Percentiles rank a stretch among this genome's conserved stretches.
Evolutionary conservation across 2,329 filamentous ascomycete species (phyloP).

Genomic region (Cryphonectria carpinicola): DNA sequence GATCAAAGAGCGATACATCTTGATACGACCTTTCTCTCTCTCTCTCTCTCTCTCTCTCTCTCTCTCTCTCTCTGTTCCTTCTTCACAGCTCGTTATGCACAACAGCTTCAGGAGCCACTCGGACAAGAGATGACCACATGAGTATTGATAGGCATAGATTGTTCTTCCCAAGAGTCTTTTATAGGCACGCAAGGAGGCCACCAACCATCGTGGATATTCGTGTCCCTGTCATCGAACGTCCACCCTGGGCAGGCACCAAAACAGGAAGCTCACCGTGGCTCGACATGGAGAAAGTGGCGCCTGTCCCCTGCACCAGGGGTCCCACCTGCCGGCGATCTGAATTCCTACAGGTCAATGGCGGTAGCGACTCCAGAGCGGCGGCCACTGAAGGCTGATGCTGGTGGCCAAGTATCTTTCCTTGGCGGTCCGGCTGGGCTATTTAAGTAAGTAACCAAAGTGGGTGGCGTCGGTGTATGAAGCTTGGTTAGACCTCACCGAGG

Average conservation of each 20-base stretch:
- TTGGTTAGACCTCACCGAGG: neutral
- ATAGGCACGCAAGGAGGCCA: neutral
- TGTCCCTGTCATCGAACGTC: neutral
- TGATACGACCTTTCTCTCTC: neutral
- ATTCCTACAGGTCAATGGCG: constrained; percentile 11
- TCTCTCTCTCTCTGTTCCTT: neutral
- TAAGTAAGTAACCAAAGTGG: neutral
- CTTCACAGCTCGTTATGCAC: neutral
- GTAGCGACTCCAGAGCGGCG: constrained; percentile 3
- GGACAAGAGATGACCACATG: neutral
- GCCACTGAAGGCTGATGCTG: neutral
- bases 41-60: neutral
- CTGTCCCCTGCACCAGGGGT: neutral
- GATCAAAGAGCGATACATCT: constrained; percentile 36
- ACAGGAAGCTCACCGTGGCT: constrained; percentile 29
- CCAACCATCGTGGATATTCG: neutral
- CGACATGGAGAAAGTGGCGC: constrained; percentile 2
- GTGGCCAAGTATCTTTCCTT: neutral
- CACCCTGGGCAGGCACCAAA: constrained; percentile 16
- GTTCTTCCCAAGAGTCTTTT: neutral
- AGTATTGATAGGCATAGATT: neutral
- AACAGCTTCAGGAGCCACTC: neutral
- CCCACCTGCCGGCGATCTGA: constrained; percentile 17
- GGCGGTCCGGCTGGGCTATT: neutral
- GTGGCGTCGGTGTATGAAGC: neutral